Evolutionary conservation across 2,329 filamentous ascomycete genomes (phyloP).

Genomic region (Aspergillus japonicus): DNA sequence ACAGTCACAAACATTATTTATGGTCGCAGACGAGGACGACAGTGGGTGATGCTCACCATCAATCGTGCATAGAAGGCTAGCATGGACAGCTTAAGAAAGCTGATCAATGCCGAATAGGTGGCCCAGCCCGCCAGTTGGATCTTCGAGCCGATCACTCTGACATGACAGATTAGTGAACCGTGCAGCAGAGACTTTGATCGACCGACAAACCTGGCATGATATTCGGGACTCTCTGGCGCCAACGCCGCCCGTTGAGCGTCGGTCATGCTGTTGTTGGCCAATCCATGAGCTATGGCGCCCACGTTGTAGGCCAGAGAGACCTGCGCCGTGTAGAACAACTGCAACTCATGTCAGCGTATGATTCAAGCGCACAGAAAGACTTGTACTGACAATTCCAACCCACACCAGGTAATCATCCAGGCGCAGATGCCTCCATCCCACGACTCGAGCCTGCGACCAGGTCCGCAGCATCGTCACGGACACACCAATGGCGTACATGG

Average conservation of each 20-base stretch:
- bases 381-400: constrained; percentile 50
- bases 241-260: constrained; percentile 47
- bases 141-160: constrained; percentile 52
- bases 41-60: constrained; percentile 29
- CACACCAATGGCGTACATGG: constrained; percentile 27
- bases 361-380: constrained; percentile 11
- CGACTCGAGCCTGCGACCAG: constrained; percentile 28
- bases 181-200: not conserved
- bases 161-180: not conserved
- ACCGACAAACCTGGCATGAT: constrained; percentile 31
- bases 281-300: constrained; percentile 46
- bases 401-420: constrained; percentile 57
- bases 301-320: constrained; percentile 49
- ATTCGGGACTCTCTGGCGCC: constrained; percentile 43
- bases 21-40: not conserved
- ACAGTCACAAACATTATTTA: too few species aligned
- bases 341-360: constrained; percentile 5
- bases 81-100: constrained; percentile 54
- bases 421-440: constrained; percentile 28
- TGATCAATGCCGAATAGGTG: constrained; percentile 51
- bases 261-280: constrained; percentile 58
- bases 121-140: constrained; percentile 54
- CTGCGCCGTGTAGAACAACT: constrained; percentile 52
- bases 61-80: constrained; percentile 55
- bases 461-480: constrained; percentile 38